These are phyloP conservation scores for Mucor ambiguus DNA, from an alignment of 371 early-diverging fungal species.

Conservation along the genomic window DNA sequence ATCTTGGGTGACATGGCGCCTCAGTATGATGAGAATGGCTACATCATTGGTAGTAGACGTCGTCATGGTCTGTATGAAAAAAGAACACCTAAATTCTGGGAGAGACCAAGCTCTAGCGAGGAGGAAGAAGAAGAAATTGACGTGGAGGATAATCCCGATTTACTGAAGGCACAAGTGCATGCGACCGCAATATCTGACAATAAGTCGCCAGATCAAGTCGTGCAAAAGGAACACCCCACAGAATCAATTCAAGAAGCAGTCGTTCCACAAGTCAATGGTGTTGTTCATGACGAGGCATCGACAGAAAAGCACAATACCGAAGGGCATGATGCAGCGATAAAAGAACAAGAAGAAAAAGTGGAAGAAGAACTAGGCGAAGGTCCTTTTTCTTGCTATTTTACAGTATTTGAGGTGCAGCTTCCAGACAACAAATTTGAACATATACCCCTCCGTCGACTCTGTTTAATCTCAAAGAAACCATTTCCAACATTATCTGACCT, in stretches of 20 bases:
- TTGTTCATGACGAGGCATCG: not conserved
- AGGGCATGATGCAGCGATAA: not conserved
- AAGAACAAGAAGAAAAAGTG: conserved; percentile 20
- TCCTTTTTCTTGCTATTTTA: conserved; percentile 37
- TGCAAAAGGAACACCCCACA: not conserved
- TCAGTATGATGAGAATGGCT: conserved; percentile 49
- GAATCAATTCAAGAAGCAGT: not conserved
- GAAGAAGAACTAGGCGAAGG: conserved; percentile 36
- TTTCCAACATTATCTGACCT: conserved; percentile 48
- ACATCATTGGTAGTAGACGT: conserved; percentile 49
- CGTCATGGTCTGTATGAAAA: conserved; percentile 44
- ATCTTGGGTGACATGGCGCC: conserved; percentile 45
- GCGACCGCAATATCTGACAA: not conserved
- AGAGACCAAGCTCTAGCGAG: conserved; percentile 22
- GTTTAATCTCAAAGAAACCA: conserved; percentile 50
- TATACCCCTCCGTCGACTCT: conserved; percentile 48
- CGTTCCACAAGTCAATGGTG: not conserved
- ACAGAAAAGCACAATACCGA: not conserved
- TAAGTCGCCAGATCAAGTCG: not conserved
- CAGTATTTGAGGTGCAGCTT: conserved; percentile 28
- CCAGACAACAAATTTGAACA: conserved; percentile 26
- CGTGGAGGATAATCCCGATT: conserved; percentile 21
- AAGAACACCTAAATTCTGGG: conserved; percentile 47
- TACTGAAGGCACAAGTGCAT: conserved; percentile 15
- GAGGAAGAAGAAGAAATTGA: conserved; percentile 17